Conservation (phyloP, 768 basidiomycete genomes). For the Pleurotus giganteus region DNA sequence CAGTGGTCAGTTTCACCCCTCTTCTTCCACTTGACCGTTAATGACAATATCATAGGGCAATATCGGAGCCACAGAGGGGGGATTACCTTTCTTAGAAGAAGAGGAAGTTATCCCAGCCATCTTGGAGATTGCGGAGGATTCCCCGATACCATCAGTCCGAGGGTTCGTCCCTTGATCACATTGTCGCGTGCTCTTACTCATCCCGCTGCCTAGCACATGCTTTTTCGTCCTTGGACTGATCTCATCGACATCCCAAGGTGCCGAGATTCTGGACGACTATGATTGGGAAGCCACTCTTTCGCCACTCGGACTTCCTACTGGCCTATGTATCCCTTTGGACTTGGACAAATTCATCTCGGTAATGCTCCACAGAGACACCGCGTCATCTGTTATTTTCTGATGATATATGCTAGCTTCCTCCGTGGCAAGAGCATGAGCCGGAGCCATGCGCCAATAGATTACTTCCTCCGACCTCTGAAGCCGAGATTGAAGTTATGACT, state of each 20-base stretch:
- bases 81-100: slow-evolving; percentile 93
- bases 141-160: slow-evolving; percentile 85
- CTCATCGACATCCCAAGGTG: slow-evolving; percentile 87
- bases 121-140: slow-evolving; percentile 87
- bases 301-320: slow-evolving; percentile 83
- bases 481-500: slow-evolving; percentile 81
- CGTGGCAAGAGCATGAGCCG: slow-evolving; percentile 50
- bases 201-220: slow-evolving; percentile 66
- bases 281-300: slow-evolving; percentile 91
- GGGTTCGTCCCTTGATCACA: slow-evolving; percentile 61
- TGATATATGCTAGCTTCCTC: slow-evolving; percentile 55
- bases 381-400: neutral
- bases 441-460: slow-evolving; percentile 46
- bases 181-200: neutral
- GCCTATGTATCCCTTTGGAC: slow-evolving; percentile 87
- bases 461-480: slow-evolving; percentile 60
- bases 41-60: slow-evolving; percentile 63
- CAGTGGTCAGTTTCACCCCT: slow-evolving; percentile 67
- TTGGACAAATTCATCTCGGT: slow-evolving; percentile 79
- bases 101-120: slow-evolving; percentile 91
- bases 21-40: neutral
- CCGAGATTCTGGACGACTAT: slow-evolving; percentile 90
- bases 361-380: slow-evolving; percentile 24
- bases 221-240: slow-evolving; percentile 94
- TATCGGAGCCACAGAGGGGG: slow-evolving; percentile 86